Conservation (phyloP, 2,329 filamentous ascomycete species). For the Colletotrichum endophyticum region DNA sequence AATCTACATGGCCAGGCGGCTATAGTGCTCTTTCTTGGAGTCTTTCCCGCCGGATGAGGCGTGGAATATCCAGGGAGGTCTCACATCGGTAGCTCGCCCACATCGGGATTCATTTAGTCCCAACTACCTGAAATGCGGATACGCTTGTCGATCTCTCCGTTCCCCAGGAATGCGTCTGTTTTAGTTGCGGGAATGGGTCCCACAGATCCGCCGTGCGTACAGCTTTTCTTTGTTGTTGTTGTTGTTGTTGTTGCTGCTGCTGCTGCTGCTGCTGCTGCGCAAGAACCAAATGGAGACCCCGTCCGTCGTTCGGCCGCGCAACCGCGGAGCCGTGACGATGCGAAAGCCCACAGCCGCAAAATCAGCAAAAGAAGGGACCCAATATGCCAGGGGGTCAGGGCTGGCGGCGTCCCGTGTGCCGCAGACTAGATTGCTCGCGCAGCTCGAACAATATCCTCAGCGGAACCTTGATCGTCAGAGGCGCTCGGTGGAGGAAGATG, state of each 20-base stretch:
- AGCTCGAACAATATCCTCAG: not conserved
- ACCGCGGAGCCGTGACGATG: not conserved
- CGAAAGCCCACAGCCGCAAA: not conserved
- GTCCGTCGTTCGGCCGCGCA: not conserved
- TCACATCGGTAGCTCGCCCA: not conserved
- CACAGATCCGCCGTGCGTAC: not conserved
- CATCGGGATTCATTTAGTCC: not conserved
- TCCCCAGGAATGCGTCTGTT: not conserved
- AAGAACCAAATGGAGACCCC: not conserved
- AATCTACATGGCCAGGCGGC: not conserved
- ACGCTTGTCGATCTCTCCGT: not conserved
- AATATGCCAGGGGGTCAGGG: not conserved
- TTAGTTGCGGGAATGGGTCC: not conserved
- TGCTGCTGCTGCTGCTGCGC: not conserved
- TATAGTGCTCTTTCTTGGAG: not conserved
- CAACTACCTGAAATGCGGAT: not conserved
- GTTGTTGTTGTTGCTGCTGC: too few relatives aligned
- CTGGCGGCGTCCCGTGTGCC: not conserved
- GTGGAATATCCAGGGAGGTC: not conserved
- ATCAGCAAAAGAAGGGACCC: not conserved
- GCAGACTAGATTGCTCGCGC: not conserved
- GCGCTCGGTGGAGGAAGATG: not conserved
- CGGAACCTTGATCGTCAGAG: not conserved
- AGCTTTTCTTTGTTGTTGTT: not conserved
- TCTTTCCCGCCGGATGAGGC: not conserved